phyloP scores from a whole-genome alignment of 306 rosid species.

The Cyclanthera cordifolia region DNA sequence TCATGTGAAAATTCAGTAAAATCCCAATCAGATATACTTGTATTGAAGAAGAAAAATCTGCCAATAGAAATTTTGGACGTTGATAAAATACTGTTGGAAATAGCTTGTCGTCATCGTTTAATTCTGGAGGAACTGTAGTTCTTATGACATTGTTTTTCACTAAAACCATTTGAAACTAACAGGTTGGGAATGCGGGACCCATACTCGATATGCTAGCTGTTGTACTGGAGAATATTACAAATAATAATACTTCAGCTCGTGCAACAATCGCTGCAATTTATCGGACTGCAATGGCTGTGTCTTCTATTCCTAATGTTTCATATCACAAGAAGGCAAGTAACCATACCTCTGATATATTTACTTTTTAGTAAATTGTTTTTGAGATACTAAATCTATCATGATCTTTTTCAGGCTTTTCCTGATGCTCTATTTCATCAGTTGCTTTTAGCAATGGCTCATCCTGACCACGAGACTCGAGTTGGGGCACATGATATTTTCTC shows the following conservation, averaged over 20 bases:
- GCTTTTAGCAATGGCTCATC: conserved; percentile 79
- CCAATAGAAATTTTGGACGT: background rate
- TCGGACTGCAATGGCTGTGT: conserved; percentile 61
- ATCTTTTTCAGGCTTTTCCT: conserved; percentile 62
- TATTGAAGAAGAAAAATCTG: background rate
- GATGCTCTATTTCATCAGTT: conserved; percentile 88
- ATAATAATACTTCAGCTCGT: conserved; percentile 44
- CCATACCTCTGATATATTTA: conserved; percentile 6
- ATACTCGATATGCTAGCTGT: conserved; percentile 87
- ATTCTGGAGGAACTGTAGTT: background rate
- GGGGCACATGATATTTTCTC: conserved; percentile 77
- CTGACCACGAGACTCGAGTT: conserved; percentile 68
- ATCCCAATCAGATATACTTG: background rate
- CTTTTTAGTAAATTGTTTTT: background rate
- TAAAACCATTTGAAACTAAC: conserved; percentile 28
- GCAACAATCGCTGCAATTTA: conserved; percentile 63
- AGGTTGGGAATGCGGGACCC: conserved; percentile 87
- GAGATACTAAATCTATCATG: conserved; percentile 12
- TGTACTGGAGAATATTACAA: conserved; percentile 60
- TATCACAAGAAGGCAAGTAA: conserved; percentile 64
- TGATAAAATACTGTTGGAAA: background rate
- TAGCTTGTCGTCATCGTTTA: conserved; percentile 7
- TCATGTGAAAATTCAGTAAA: background rate
- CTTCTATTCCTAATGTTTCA: conserved; percentile 64
- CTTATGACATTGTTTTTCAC: conserved; percentile 1